A percentile compares a stretch with the other conserved stretches of the same genome.
Conservation (phyloP, 2,329 filamentous ascomycete genomes). For the Claviceps sp. region DNA sequence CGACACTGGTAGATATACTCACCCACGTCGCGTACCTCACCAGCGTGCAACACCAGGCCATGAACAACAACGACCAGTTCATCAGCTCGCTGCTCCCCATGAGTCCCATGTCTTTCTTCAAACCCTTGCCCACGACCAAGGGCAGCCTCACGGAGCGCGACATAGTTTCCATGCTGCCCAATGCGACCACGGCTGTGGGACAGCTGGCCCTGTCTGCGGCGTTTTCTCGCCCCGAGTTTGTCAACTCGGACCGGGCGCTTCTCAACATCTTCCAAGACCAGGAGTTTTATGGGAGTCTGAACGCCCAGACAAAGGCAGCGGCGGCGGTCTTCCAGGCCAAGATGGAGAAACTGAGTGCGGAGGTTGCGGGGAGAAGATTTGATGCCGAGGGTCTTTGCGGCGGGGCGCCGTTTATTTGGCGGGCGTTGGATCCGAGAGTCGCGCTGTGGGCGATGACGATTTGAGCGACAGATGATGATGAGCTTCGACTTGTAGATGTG, state of each 20-base stretch:
- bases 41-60: slow-evolving; percentile 22
- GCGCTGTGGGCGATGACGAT: slow-evolving; percentile 1
- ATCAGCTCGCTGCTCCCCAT: slow-evolving; percentile 25
- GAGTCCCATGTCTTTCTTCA: slow-evolving; percentile 27
- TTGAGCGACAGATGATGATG: background rate
- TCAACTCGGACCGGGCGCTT: slow-evolving; percentile 21
- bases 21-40: slow-evolving; percentile 21
- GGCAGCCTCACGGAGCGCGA: slow-evolving; percentile 16
- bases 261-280: slow-evolving; percentile 27
- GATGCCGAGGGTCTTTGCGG: slow-evolving; percentile 27
- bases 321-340: slow-evolving; percentile 19
- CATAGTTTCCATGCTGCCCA: slow-evolving; percentile 22
- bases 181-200: slow-evolving; percentile 16
- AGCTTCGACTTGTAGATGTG: too few species aligned
- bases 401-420: slow-evolving; percentile 33
- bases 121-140: slow-evolving; percentile 25
- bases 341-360: slow-evolving; percentile 25
- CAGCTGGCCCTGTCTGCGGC: slow-evolving; percentile 23
- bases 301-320: slow-evolving; percentile 17
- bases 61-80: slow-evolving; percentile 28
- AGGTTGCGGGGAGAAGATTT: slow-evolving; percentile 25
- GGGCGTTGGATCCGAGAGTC: slow-evolving; percentile 11
- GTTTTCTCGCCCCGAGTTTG: slow-evolving; percentile 28
- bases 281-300: slow-evolving; percentile 20
- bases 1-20: slow-evolving; percentile 25